phyloP scores from a whole-genome alignment of 1,284 basidiomycete genomes.

The Ceratobasidium sp. region DNA sequence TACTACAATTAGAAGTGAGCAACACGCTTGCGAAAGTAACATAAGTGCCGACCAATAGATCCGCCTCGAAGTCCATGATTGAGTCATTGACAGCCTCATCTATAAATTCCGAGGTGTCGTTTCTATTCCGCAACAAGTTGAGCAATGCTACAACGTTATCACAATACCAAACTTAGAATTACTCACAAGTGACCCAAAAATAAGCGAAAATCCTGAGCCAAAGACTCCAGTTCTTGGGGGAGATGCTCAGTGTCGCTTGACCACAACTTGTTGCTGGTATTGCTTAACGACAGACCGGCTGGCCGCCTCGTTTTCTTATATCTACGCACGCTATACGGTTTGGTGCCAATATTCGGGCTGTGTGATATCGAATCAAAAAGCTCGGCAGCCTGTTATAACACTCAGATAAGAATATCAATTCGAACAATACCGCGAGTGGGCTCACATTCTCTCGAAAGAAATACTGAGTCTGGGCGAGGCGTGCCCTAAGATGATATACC shows the following conservation, averaged over 20 bases:
- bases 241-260: slow-evolving; percentile 66
- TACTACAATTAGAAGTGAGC: slow-evolving; percentile 58
- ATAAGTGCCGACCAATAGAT: slow-evolving; percentile 65
- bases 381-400: slow-evolving; percentile 3
- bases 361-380: slow-evolving; percentile 1
- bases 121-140: not conserved
- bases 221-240: slow-evolving; percentile 66
- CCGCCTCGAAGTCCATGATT: slow-evolving; percentile 70
- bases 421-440: not conserved
- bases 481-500: slow-evolving; percentile 37
- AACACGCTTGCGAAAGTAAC: not conserved
- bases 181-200: slow-evolving; percentile 71
- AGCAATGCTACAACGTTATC: too few relatives aligned
- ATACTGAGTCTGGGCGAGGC: slow-evolving; percentile 43
- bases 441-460: slow-evolving; percentile 45
- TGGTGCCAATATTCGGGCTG: slow-evolving; percentile 8
- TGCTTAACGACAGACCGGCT: not conserved
- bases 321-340: slow-evolving; percentile 38
- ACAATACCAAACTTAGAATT: too few relatives aligned
- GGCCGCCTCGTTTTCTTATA: slow-evolving; percentile 12
- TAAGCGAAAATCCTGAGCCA: slow-evolving; percentile 70
- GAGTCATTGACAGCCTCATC: slow-evolving; percentile 74
- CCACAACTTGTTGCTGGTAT: slow-evolving; percentile 45
- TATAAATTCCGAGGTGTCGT: slow-evolving; percentile 53
- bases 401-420: not conserved